Conservation (phyloP, 257 asterid genomes). For the Mitragyna speciosa region DNA sequence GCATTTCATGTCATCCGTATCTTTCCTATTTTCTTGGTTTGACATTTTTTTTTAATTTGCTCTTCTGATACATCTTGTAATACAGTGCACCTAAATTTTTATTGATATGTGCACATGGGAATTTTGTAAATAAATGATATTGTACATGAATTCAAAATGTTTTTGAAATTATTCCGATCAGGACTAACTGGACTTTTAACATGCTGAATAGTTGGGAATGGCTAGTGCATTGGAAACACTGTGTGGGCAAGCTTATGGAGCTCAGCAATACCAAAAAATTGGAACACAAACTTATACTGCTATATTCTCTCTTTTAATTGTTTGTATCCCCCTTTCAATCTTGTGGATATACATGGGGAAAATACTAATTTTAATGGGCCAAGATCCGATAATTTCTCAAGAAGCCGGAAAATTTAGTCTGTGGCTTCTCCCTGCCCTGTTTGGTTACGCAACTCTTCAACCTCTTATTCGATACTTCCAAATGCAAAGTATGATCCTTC, state of each 20-base stretch:
- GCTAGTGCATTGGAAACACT: conserved; percentile 80
- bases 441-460: conserved; percentile 55
- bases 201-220: conserved; percentile 65
- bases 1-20: not conserved
- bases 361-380: conserved; percentile 56
- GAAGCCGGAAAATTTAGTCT: conserved; percentile 68
- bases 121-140: not conserved
- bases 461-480: conserved; percentile 59
- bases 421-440: conserved; percentile 70
- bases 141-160: not conserved
- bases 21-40: not conserved
- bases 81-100: not conserved
- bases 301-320: conserved; percentile 45
- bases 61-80: not conserved
- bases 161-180: not conserved
- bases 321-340: conserved; percentile 59
- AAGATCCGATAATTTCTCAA: conserved; percentile 72
- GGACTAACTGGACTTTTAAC: not conserved
- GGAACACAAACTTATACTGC: conserved; percentile 81
- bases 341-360: conserved; percentile 54
- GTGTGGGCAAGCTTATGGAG: conserved; percentile 83
- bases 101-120: not conserved
- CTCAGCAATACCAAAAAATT: conserved; percentile 63
- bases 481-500: conserved; percentile 54
- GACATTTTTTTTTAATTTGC: not conserved